Conservation (phyloP, 225 moss, liverwort and hornwort genomes). For the Asterella californica region DNA sequence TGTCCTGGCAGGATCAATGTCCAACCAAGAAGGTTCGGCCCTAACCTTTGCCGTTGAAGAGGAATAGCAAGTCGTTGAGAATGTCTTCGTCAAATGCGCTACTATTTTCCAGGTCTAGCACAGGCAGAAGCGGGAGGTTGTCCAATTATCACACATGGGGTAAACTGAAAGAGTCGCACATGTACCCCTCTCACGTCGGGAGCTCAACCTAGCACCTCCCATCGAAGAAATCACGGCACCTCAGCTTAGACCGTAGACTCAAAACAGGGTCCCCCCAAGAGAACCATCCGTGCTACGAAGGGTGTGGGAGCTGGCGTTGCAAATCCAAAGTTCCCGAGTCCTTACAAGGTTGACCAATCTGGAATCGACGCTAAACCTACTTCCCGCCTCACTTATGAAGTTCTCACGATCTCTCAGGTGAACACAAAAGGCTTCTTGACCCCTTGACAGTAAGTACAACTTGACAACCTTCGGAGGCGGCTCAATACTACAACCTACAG, state of each 20-base stretch:
- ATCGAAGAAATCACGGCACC: conserved; percentile 18
- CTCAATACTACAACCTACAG: not conserved
- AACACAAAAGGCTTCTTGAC: not conserved
- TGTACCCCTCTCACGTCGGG: conserved; percentile 29
- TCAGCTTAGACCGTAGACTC: not conserved
- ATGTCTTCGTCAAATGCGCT: conserved; percentile 17
- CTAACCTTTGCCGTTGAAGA: conserved; percentile 10
- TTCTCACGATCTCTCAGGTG: not conserved
- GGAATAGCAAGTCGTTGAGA: conserved; percentile 1
- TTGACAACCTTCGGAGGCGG: not conserved
- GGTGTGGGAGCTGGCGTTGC: not conserved
- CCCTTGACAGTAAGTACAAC: not conserved
- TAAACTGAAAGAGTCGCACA: conserved; percentile 31
- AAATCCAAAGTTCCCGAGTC: not conserved
- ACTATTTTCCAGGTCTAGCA: not conserved
- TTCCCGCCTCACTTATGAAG: not conserved
- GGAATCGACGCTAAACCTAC: not conserved
- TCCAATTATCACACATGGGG: conserved; percentile 24
- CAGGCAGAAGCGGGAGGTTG: not conserved
- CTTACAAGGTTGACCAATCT: not conserved
- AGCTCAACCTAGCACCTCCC: conserved; percentile 22
- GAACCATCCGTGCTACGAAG: not conserved
- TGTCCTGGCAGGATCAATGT: not conserved
- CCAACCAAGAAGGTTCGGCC: not conserved
- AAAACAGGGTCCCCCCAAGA: not conserved